Conservation (phyloP, 176 grass and related monocot genomes). For the Oryza coarctata region DNA sequence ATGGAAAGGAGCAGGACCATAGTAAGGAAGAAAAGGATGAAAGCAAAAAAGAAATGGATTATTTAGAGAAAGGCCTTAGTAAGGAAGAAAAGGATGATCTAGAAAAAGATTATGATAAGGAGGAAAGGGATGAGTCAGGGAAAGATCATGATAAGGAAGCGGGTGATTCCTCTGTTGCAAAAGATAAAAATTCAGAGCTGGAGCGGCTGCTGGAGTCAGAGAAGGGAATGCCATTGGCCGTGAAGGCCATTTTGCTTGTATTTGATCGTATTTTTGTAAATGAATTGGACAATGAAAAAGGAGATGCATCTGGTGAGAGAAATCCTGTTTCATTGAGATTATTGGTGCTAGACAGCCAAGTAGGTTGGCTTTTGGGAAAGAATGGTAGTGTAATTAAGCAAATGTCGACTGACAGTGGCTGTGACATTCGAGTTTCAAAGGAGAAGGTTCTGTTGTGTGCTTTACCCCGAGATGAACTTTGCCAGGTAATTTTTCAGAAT, state of each 20-base stretch:
- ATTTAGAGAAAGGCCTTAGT: not conserved
- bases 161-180: slow-evolving; percentile 21
- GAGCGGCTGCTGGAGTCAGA: slow-evolving; percentile 27
- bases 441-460: slow-evolving; percentile 80
- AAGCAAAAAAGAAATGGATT: slow-evolving; percentile 31
- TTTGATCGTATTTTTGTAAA: slow-evolving; percentile 74
- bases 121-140: slow-evolving; percentile 29
- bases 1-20: slow-evolving; percentile 30
- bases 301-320: slow-evolving; percentile 30
- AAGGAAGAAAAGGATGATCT: slow-evolving; percentile 29
- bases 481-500: slow-evolving; percentile 61
- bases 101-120: slow-evolving; percentile 32
- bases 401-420: slow-evolving; percentile 72
- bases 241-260: slow-evolving; percentile 66
- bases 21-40: slow-evolving; percentile 36
- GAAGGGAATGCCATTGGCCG: slow-evolving; percentile 39
- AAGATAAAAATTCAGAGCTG: slow-evolving; percentile 34
- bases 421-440: slow-evolving; percentile 74
- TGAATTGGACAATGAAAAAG: slow-evolving; percentile 49
- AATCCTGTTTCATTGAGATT: slow-evolving; percentile 64
- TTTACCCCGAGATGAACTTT: slow-evolving; percentile 64
- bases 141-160: slow-evolving; percentile 30
- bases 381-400: slow-evolving; percentile 72
- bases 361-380: slow-evolving; percentile 84
- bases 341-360: slow-evolving; percentile 80